Evolutionary conservation across 1,284 basidiomycete genomes (phyloP), one percentile per base, ranked within the genome.

Genomic region (Pterula multifida): DNA sequence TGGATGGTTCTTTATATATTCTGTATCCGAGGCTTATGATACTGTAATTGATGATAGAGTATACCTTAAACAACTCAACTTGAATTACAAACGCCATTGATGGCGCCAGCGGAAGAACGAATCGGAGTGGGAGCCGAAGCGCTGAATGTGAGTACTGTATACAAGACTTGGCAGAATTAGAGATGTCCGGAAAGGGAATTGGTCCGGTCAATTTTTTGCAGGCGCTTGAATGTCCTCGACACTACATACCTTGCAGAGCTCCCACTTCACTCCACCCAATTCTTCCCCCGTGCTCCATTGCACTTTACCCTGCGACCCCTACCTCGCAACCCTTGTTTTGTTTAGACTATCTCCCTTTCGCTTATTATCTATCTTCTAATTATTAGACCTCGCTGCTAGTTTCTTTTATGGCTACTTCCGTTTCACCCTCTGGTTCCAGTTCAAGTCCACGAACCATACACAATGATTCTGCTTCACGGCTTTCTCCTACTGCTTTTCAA

Each of bases 401-500:
- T 11, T 25, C 45, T 45, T 24, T n/a, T 24, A 45, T 23, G 56
- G 57, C 50, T 64, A 61, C 56, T 48, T n/a, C n/a, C n/a, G n/a
- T n/a, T n/a, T 23, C 49, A 21, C 44, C 26, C 48, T 48, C 63
- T 66, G 57, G 55, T 61, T 47, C 63, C 65, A 57, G 55, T 61
- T 57, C 63, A 57, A 46, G 78, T 49, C 59, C 81, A 53, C 68
- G 75, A 47, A 72, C 72, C 42, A 62, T 73, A 9, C 70, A 79
- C 57, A 73, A 71, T 51, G 83, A 85, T 57, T 65, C 72, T 24
- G 54, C 65, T 15, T 55, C 58, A 19, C 69, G 73, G 36, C 54
- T 73, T 13, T 68, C 76, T 2, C 67, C 70, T n/a, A 68, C 75
- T 26, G 79, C 81, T 24, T 59, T 87, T 49, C 71, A 75, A 54